Percentiles rank a stretch among this genome's conserved stretches.
These are phyloP conservation scores for Heterotrichella gracilis DNA, from an alignment of 352 stramenopile genomes.

Conservation along the genomic window DNA sequence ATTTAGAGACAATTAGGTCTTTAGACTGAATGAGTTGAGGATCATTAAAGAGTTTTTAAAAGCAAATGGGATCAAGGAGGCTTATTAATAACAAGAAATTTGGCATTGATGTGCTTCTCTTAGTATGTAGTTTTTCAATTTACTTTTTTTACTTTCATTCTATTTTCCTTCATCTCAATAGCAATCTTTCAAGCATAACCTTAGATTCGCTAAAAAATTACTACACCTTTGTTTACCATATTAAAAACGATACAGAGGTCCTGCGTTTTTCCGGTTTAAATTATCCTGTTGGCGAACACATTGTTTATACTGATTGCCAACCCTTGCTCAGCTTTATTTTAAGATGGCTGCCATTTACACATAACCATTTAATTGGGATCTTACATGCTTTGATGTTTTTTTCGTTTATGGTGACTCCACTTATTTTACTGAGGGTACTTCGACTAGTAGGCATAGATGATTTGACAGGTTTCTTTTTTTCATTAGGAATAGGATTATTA, in stretches of 20 bases:
- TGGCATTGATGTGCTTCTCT: neutral
- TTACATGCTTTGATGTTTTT: neutral
- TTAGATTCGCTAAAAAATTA: neutral
- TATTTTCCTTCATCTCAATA: neutral
- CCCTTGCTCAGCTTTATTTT: neutral
- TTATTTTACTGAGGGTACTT: neutral
- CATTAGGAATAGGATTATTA: neutral
- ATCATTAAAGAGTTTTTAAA: too few relatives aligned
- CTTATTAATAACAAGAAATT: too few relatives aligned
- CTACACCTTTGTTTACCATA: constrained; percentile 6
- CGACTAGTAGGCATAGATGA: neutral
- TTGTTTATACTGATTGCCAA: neutral
- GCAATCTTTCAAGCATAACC: neutral
- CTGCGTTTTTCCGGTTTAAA: neutral
- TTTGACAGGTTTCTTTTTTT: neutral
- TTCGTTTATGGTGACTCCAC: neutral
- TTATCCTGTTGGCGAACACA: neutral
- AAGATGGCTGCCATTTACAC: neutral
- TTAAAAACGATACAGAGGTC: neutral
- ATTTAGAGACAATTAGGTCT: too few relatives aligned
- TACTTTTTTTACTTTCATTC: constrained; percentile 3
- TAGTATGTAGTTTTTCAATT: neutral
- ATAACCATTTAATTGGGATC: neutral
- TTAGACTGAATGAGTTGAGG: too few relatives aligned
- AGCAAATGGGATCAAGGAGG: too few relatives aligned